Base-by-base conservation (phyloP, 768 basidiomycete genomes). In the Imleria badia region DNA sequence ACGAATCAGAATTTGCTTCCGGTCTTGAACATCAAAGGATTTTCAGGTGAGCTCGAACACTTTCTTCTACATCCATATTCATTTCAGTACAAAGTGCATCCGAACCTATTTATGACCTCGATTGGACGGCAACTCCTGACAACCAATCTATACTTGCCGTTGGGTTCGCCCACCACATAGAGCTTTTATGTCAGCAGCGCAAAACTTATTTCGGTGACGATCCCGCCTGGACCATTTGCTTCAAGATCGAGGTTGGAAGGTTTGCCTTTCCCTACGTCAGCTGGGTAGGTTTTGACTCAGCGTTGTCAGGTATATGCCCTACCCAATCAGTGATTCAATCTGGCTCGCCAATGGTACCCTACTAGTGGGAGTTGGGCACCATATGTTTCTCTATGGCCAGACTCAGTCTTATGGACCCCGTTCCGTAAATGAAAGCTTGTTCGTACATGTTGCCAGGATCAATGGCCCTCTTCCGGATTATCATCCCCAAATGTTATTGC, bases 91-190 rank as follows among this genome's bases (percentile, higher is more conserved):
- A 34, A 56, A 66, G 64, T 55, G 61, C 69, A 34, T 69, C 74
- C 17, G 86, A 91, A 62, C 75, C 75, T 17, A 82, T 97, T 40
- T 80, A 85, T 54, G 93, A 95, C 64, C 78, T 97, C 22, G 94
- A 96, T 68, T 97, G 94, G 94, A 91, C 89, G 31, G 88, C 94
- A 17, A 95, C 94, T 3, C 88, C 89, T 0, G 91, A 93, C 66
- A 81, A 83, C 59, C 91, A 94, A 64, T 96, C 94, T 9, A 91
- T 96, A 49, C 81, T 96, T 35, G 94, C 94, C 3, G 85, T 97
- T 20, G 94, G 94, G 22, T 95, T 93, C 68, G 67, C 81, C 15
- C 83, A 85, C 59, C 84, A 84, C 45, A 76, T 96, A 3, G 86
- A 94, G 50, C 73, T 98, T n/a, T 75, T 96, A n/a, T 94, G 89